Base-by-base conservation (phyloP, 2,329 filamentous ascomycete species). In the Xylariales sp. region DNA sequence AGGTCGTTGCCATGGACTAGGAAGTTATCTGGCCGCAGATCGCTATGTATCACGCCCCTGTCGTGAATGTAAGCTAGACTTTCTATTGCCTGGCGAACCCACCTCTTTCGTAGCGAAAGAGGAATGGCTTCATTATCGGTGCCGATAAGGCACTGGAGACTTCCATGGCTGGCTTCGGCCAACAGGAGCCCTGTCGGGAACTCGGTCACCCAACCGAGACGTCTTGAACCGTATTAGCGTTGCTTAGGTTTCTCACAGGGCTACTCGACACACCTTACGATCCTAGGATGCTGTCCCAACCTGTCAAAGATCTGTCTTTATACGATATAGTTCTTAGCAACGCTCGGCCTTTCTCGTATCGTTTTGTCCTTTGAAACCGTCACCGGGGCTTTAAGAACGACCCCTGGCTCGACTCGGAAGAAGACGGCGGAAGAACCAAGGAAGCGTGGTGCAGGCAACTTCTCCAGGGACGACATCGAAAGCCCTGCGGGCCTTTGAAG, bases 251-350 rank as follows among this genome's bases (percentile, higher is more conserved):
- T 50, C 48, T 32, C 23, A 50, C 6, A 50, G 48, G 48, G 4
- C 28, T 32, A 30, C 48, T 32, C 48, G 14, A 30, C 48, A 50
- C 48, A 50, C 48, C 28, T 50, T 50, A 50, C 48, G 48, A 50
- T 50, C 48, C 48, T 50, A 50, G 48, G 48, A 50, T 50, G 48
- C 48, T 50, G 48, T 50, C 48, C 48, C 48, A 50, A 50, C 23
- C 48, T 50, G 48, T 53, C 50, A 10, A 53, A 53, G 50, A 34
- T 53, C 50, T 53, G 5, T 18, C 50, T 53, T 53, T 53, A 30
- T 18, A 53, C 50, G 1, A 18, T 36, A 36, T 53, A 53, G 50
- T 53, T 53, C 16, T 53, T 36, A 53, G 32, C 50, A 53, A 53
- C 50, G 50, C 50, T 53, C 32, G 50, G 32, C 7, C 32, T 39